Conservation (phyloP, 352 stramenopile species). For the Globisporangium cylindrosporum region DNA sequence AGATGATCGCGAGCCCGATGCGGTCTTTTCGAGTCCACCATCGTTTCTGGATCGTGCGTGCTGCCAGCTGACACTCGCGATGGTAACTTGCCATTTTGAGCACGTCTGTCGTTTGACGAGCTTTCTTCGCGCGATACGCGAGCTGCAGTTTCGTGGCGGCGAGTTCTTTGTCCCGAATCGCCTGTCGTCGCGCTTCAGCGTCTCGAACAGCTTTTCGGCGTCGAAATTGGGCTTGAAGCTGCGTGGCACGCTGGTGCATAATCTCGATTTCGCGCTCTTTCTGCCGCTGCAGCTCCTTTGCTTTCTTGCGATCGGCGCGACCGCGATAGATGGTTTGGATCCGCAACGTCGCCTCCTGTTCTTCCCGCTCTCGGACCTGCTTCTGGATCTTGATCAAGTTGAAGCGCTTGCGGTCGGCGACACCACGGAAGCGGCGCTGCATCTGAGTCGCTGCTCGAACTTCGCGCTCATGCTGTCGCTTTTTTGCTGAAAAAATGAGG, state of each 20-base stretch:
- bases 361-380: slow-evolving; percentile 27
- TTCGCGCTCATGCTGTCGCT: slow-evolving; percentile 34
- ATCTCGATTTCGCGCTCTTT: slow-evolving; percentile 31
- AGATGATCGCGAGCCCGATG: slow-evolving; percentile 35
- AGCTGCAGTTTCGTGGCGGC: slow-evolving; percentile 62
- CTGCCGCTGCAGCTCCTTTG: slow-evolving; percentile 28
- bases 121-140: slow-evolving; percentile 46
- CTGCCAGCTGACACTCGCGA: slow-evolving; percentile 32
- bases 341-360: slow-evolving; percentile 39
- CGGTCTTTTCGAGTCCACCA: slow-evolving; percentile 51
- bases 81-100: slow-evolving; percentile 39
- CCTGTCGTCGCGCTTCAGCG: slow-evolving; percentile 26
- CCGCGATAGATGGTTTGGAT: slow-evolving; percentile 66
- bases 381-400: slow-evolving; percentile 29
- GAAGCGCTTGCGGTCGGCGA: slow-evolving; percentile 33
- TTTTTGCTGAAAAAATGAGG: slow-evolving; percentile 28
- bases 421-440: slow-evolving; percentile 55
- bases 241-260: slow-evolving; percentile 35
- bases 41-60: slow-evolving; percentile 43
- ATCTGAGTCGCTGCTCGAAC: slow-evolving; percentile 40
- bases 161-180: slow-evolving; percentile 29
- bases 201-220: slow-evolving; percentile 34
- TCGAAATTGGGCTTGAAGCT: slow-evolving; percentile 54
- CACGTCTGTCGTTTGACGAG: slow-evolving; percentile 38
- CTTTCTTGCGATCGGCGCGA: slow-evolving; percentile 41